Percentiles rank a stretch among this genome's conserved stretches.
These are phyloP conservation scores for Paraphoma chrysanthemicola DNA, from an alignment of 2,329 filamentous ascomycete genomes.

Conservation along the genomic window DNA sequence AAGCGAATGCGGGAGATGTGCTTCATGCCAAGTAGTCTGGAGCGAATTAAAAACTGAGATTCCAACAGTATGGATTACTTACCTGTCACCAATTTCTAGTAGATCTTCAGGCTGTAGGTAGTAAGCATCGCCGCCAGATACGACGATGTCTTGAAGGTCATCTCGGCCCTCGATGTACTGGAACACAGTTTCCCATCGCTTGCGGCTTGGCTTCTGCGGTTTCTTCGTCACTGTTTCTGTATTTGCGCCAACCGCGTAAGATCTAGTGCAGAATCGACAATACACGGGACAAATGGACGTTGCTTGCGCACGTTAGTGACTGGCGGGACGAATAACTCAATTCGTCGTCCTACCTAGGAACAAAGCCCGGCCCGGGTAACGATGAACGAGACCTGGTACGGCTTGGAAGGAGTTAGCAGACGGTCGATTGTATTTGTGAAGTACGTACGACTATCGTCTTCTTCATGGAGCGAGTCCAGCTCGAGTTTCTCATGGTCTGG, in stretches of 20 bases:
- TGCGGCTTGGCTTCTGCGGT: conserved; percentile 47
- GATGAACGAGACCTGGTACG: conserved; percentile 65
- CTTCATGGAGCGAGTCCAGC: conserved; percentile 67
- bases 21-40: conserved; percentile 61
- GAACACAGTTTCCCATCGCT: conserved; percentile 65
- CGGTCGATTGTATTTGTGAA: background rate
- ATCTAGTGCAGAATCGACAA: conserved; percentile 68
- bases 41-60: background rate
- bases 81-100: conserved; percentile 58
- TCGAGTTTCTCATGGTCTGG: conserved; percentile 62
- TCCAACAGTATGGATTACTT: background rate
- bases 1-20: conserved; percentile 67
- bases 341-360: conserved; percentile 61
- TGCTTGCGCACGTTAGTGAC: conserved; percentile 39
- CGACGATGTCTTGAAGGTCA: conserved; percentile 64
- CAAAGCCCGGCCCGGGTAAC: conserved; percentile 69
- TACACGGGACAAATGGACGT: conserved; percentile 68
- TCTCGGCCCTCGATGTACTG: conserved; percentile 61
- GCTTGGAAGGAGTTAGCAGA: conserved; percentile 30
- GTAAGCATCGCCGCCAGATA: conserved; percentile 69
- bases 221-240: conserved; percentile 58
- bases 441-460: conserved; percentile 55
- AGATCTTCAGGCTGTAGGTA: conserved; percentile 63
- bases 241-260: conserved; percentile 63
- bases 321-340: background rate